A percentile compares a stretch with the other conserved stretches of the same genome.
Conservation (phyloP, 2,329 filamentous ascomycete genomes). For the Colletotrichum liaoningense region DNA sequence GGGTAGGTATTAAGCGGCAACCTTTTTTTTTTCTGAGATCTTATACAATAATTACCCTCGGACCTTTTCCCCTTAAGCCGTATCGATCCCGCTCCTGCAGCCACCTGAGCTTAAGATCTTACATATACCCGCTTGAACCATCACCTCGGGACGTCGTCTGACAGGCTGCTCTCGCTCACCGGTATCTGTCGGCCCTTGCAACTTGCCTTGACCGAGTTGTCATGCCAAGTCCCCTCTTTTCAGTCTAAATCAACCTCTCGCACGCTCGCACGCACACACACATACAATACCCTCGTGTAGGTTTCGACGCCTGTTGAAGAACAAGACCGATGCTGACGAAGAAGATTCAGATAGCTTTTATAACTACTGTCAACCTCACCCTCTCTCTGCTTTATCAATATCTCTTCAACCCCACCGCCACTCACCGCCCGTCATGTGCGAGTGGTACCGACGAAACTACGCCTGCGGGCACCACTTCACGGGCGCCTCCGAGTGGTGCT, state of each 20-base stretch:
- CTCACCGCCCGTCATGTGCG: constrained; percentile 27
- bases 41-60: constrained; percentile 1
- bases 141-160: constrained; percentile 28
- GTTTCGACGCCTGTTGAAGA: neutral
- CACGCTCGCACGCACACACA: neutral
- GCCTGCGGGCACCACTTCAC: constrained; percentile 37
- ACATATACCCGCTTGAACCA: constrained; percentile 35
- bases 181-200: constrained; percentile 32
- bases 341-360: neutral
- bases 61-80: constrained; percentile 13
- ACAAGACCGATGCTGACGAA: neutral
- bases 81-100: constrained; percentile 16
- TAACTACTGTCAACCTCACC: neutral
- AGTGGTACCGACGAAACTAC: constrained; percentile 38
- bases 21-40: neutral
- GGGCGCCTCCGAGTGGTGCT: constrained; percentile 36
- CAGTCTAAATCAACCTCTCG: constrained; percentile 24
- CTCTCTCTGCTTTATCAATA: neutral
- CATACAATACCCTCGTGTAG: neutral
- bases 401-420: neutral
- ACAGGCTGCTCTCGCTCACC: constrained; percentile 29
- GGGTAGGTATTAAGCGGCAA: no score
- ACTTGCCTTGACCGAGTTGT: constrained; percentile 29
- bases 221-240: constrained; percentile 26
- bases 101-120: constrained; percentile 29